Evolutionary conservation across 2,329 filamentous ascomycete species (phyloP).

Genomic region (Beauveria sp.): DNA sequence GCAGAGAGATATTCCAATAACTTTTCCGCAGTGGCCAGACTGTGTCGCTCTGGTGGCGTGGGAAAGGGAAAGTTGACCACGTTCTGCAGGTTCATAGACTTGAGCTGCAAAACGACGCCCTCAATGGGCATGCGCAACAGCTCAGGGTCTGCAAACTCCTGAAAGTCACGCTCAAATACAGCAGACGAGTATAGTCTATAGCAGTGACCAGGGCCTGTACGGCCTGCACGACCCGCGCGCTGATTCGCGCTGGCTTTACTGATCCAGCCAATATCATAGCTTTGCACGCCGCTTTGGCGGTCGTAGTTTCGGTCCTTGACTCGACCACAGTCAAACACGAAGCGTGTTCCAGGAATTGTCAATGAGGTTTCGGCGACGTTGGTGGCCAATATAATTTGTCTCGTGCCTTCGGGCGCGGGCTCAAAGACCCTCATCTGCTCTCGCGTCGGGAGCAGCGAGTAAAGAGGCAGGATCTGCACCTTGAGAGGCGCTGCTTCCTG

Average conservation of each 20-base stretch:
- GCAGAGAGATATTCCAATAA: slow-evolving; percentile 81
- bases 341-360: slow-evolving; percentile 90
- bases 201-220: slow-evolving; percentile 92
- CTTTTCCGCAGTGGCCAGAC: slow-evolving; percentile 75
- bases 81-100: slow-evolving; percentile 85
- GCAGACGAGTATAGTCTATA: slow-evolving; percentile 92
- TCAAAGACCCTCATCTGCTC: slow-evolving; percentile 92
- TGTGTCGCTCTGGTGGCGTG: slow-evolving; percentile 72
- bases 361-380: slow-evolving; percentile 97
- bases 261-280: slow-evolving; percentile 92
- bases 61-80: slow-evolving; percentile 95
- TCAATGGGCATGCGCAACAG: slow-evolving; percentile 88
- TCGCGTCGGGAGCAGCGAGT: slow-evolving; percentile 81
- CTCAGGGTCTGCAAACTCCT: slow-evolving; percentile 79
- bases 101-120: slow-evolving; percentile 85
- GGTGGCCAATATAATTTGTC: slow-evolving; percentile 83
- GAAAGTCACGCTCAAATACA: slow-evolving; percentile 83
- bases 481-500: slow-evolving; percentile 52
- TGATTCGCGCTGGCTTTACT: slow-evolving; percentile 95
- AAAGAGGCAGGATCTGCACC: slow-evolving; percentile 87
- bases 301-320: slow-evolving; percentile 91
- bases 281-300: slow-evolving; percentile 82
- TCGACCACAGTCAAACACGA: slow-evolving; percentile 90
- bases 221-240: slow-evolving; percentile 84
- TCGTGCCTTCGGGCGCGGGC: slow-evolving; percentile 69